A percentile compares a stretch with the other conserved stretches of the same genome.
phyloP scores from a whole-genome alignment of 2,329 filamentous ascomycete species.

The Sporothrix brunneoviolacea region DNA sequence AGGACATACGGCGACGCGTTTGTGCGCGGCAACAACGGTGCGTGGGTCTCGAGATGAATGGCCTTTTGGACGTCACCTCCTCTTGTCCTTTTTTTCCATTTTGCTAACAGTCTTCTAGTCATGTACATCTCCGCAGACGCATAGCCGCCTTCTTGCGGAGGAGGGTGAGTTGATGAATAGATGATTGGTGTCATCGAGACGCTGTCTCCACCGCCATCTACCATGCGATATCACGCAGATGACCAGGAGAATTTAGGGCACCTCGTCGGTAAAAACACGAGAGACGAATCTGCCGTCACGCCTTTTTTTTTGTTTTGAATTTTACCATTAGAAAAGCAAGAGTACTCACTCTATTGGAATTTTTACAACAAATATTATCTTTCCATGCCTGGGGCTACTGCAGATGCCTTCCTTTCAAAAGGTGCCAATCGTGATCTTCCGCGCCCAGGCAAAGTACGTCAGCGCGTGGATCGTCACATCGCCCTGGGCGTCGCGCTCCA shows the following conservation, averaged over 20 bases:
- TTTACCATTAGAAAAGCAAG: too few species aligned
- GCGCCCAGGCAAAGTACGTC: constrained; percentile 59
- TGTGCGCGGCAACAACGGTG: constrained; percentile 88
- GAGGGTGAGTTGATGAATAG: neutral
- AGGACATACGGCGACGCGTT: constrained; percentile 91
- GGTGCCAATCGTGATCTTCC: constrained; percentile 21
- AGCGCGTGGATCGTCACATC: constrained; percentile 58
- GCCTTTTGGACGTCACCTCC: constrained; percentile 19
- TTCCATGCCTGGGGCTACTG: too few species aligned
- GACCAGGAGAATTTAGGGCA: neutral
- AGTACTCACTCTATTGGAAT: too few species aligned
- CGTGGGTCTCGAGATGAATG: too few species aligned
- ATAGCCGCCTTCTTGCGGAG: constrained; percentile 15
- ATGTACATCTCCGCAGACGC: constrained; percentile 66
- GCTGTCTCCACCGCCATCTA: too few species aligned
- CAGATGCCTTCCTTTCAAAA: constrained; percentile 23
- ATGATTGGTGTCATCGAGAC: too few species aligned
- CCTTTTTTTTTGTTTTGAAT: too few species aligned
- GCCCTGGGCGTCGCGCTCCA: constrained; percentile 52
- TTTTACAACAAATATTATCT: too few species aligned
- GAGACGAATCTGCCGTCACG: too few species aligned
- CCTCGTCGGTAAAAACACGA: too few species aligned
- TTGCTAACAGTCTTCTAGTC: constrained; percentile 36
- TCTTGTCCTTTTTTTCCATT: neutral
- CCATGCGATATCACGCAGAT: too few species aligned